Conservation (phyloP, 371 early-diverging fungal species). For the Circinella minor region DNA sequence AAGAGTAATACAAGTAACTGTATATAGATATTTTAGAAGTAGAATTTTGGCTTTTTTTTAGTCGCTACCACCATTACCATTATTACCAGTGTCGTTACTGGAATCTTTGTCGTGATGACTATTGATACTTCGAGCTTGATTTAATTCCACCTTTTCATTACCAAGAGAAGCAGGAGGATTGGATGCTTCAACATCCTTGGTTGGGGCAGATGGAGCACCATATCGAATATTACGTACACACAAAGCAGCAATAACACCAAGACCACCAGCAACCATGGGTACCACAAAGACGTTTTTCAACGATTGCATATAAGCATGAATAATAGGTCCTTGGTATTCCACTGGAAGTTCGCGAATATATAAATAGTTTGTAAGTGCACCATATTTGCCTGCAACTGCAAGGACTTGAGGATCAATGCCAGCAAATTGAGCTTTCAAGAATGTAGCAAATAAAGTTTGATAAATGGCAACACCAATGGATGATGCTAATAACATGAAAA, state of each 20-base stretch:
- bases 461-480: conserved; percentile 50
- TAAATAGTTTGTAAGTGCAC: conserved; percentile 41
- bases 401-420: conserved; percentile 25
- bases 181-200: conserved; percentile 1
- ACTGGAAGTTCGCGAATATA: conserved; percentile 36
- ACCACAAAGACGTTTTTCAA: conserved; percentile 64
- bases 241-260: conserved; percentile 56
- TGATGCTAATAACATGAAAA: conserved; percentile 48
- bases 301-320: conserved; percentile 63
- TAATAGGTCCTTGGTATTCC: conserved; percentile 43
- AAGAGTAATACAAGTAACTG: no score
- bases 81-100: no score
- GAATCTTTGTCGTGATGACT: no score
- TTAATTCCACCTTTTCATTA: neutral
- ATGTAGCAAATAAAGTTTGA: conserved; percentile 32
- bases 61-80: no score
- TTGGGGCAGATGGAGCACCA: conserved; percentile 19
- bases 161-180: neutral
- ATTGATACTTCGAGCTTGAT: neutral
- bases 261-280: conserved; percentile 58
- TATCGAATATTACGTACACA: conserved; percentile 45
- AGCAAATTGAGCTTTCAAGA: conserved; percentile 28
- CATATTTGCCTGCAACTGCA: conserved; percentile 29
- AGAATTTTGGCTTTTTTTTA: no score
- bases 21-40: no score